Evolutionary conservation across 805 yeast species (phyloP), one percentile per base, ranked within the genome.

Genomic region (Hyphopichia homilentoma): DNA sequence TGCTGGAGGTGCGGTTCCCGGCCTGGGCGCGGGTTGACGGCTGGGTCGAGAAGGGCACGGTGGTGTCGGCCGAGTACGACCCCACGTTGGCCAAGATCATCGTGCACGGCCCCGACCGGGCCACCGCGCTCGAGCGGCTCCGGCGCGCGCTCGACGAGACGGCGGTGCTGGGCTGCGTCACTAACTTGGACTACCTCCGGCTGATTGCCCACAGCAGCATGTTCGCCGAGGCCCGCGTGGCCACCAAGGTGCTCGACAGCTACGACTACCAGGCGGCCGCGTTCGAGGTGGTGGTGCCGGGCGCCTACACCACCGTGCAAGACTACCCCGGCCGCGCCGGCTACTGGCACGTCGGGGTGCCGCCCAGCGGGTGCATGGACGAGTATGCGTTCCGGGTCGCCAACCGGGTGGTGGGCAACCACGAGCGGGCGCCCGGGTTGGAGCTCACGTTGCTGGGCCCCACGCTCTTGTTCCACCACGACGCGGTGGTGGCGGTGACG

Each of bases 311-410:
- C 22, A 85, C 96, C 3, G 90, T 90, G 30, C 98, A 90, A 65
- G 98, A 93, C 60, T 93, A 80, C 59, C 97, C 97, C 2, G 98
- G 98, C 48, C 81, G 98, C 67, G 69, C 70, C 34, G 82, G 87
- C n/a, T 70, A 70, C 57, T 84, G 94, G 94, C 79, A 84, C 52
- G 75, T 84, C 46, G 98, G 98, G 57, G 97, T 90, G 35, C 98
- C 98, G 16, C 97, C 97, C 6, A 86, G 96, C 25, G 98, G 98
- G 28, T 96, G 97, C 38, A 93, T 90, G 97, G 98, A 90, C 61
- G 76, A 80, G 39, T 89, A 81, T 50, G 80, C 97, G 4, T 89
- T 89, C 68, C 73, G 96, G 49, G 57, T 86, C 41, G 96, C 96
- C 14, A 90, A 90, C 67, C 69, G 84, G 53, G 78, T 86, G 50